Conservation (phyloP, 805 yeast genomes). For the Torulaspora microellipsoides region DNA sequence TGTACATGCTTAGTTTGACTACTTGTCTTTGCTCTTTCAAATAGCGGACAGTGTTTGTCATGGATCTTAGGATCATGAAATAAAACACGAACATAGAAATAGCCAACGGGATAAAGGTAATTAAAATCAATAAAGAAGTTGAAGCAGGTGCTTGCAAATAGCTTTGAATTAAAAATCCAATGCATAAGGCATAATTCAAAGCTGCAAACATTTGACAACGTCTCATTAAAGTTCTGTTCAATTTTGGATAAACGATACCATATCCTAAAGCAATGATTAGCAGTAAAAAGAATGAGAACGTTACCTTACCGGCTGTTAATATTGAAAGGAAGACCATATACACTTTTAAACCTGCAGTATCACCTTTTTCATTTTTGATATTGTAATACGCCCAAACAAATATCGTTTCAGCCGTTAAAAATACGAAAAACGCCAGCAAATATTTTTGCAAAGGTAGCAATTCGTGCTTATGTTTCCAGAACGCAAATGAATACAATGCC, state of each 20-base stretch:
- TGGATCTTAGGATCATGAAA: constrained; percentile 63
- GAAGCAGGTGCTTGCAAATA: constrained; percentile 50
- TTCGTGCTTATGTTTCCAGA: constrained; percentile 80
- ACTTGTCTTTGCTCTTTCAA: constrained; percentile 83
- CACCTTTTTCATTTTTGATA: constrained; percentile 61
- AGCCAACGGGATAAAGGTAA: constrained; percentile 67
- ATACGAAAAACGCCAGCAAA: constrained; percentile 77
- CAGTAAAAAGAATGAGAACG: constrained; percentile 83
- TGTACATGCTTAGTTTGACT: constrained; percentile 86
- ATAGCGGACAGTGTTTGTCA: constrained; percentile 67
- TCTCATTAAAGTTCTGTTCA: constrained; percentile 70
- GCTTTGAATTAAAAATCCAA: constrained; percentile 50
- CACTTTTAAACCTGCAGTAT: constrained; percentile 54
- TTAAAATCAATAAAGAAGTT: constrained; percentile 46
- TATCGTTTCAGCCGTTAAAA: constrained; percentile 78
- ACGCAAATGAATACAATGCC: constrained; percentile 79
- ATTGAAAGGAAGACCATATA: constrained; percentile 76
- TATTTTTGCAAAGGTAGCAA: constrained; percentile 87
- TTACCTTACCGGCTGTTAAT: constrained; percentile 72
- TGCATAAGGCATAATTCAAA: constrained; percentile 51
- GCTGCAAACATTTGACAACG: constrained; percentile 58
- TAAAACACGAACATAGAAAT: constrained; percentile 69
- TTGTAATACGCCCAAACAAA: constrained; percentile 91
- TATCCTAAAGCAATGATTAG: constrained; percentile 87
- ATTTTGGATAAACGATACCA: constrained; percentile 86